Percentiles rank a stretch among this genome's conserved stretches.
phyloP scores from a whole-genome alignment of 192 early-diverging fungal species.

The Geosiphon pyriformis region DNA sequence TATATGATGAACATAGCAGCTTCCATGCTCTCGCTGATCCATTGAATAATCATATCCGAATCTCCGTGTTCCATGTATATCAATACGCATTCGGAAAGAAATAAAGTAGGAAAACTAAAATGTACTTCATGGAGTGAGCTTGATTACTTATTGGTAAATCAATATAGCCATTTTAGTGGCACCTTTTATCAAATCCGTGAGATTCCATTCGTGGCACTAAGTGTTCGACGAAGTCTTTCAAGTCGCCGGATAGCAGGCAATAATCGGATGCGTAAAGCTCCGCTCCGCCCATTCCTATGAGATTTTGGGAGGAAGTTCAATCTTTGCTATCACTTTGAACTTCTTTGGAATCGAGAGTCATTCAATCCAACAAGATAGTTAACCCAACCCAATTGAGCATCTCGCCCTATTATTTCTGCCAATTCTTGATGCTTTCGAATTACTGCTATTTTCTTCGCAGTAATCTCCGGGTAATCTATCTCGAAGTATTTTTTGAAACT shows the following conservation, averaged over 20 bases:
- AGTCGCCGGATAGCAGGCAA: constrained; percentile 72
- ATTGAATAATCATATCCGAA: constrained; percentile 65
- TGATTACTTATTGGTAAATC: not conserved
- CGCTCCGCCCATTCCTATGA: constrained; percentile 56
- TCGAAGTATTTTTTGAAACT: constrained; percentile 68
- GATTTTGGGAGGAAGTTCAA: constrained; percentile 10
- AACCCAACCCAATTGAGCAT: constrained; percentile 13
- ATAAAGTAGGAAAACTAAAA: constrained; percentile 70
- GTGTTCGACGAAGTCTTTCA: constrained; percentile 56
- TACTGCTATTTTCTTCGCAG: constrained; percentile 65
- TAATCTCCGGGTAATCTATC: constrained; percentile 88
- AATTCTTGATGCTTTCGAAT: constrained; percentile 48
- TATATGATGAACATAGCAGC: constrained; percentile 69
- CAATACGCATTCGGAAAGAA: constrained; percentile 90
- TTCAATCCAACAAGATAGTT: not conserved
- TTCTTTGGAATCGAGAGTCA: no score
- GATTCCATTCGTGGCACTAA: constrained; percentile 56
- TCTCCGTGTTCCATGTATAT: constrained; percentile 74
- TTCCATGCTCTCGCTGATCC: constrained; percentile 50
- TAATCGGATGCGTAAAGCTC: constrained; percentile 69
- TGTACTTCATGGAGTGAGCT: not conserved
- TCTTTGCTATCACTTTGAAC: no score
- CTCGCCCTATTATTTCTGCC: constrained; percentile 31
- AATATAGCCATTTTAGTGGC: not conserved
- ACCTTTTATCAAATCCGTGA: constrained; percentile 57